phyloP scores from a whole-genome alignment of 306 rosid species.

The Canavalia gladiata region DNA sequence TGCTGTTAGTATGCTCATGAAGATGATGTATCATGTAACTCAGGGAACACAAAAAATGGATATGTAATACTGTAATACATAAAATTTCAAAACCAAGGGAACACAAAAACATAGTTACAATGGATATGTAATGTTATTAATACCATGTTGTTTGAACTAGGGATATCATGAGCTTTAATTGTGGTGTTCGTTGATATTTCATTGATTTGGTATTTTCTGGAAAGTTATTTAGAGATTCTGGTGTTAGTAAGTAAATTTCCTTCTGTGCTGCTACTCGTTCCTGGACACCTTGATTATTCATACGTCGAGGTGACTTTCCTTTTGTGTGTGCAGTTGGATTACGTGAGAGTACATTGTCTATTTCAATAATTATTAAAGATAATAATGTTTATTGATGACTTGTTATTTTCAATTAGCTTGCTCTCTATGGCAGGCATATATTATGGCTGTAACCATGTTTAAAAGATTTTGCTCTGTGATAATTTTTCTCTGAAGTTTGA shows the following conservation, averaged over 20 bases:
- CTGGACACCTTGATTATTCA: constrained; percentile 13
- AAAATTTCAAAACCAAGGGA: constrained; percentile 21
- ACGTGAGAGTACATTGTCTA: constrained; percentile 23
- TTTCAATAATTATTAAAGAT: constrained; percentile 10
- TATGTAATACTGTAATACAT: background rate
- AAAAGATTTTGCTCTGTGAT: constrained; percentile 21
- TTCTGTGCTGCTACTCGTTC: constrained; percentile 20
- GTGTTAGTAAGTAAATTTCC: constrained; percentile 26
- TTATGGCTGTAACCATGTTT: constrained; percentile 11
- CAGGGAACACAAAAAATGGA: background rate
- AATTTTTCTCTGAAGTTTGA: constrained; percentile 2
- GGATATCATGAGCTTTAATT: background rate
- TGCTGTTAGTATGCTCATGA: constrained; percentile 2
- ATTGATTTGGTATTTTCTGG: constrained; percentile 24
- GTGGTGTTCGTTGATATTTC: background rate
- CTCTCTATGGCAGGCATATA: constrained; percentile 16
- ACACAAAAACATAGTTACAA: too few relatives aligned
- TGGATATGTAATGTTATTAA: constrained; percentile 22
- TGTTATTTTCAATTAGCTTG: background rate
- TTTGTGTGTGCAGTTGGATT: constrained; percentile 22
- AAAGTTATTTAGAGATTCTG: background rate
- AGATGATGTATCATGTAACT: constrained; percentile 13
- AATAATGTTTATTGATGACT: constrained; percentile 23
- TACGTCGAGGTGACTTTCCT: constrained; percentile 3
- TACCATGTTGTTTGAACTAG: constrained; percentile 8